These are phyloP conservation scores for Fusarium xylarioides DNA, from an alignment of 2,329 filamentous ascomycete genomes.

Conservation along the genomic window DNA sequence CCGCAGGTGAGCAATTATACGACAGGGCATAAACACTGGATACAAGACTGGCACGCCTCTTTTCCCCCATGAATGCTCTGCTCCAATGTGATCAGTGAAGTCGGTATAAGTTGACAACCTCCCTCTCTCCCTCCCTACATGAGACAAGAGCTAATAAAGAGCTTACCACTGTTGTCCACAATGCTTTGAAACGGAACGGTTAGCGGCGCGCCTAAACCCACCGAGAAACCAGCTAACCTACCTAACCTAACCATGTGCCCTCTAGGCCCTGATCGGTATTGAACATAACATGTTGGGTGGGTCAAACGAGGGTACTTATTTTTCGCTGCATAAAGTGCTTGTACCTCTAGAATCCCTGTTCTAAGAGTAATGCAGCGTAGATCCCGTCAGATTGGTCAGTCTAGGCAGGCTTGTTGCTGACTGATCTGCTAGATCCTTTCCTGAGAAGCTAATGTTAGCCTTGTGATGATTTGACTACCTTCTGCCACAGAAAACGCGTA, in stretches of 20 bases:
- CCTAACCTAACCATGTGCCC: neutral
- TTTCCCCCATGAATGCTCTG: neutral
- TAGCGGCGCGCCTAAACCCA: slow-evolving; percentile 9
- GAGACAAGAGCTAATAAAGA: neutral
- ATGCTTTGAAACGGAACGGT: slow-evolving; percentile 3
- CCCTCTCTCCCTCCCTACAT: neutral
- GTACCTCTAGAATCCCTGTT: too few relatives aligned
- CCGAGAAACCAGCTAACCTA: neutral
- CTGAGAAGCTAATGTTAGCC: too few relatives aligned
- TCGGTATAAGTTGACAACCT: neutral
- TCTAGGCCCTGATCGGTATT: too few relatives aligned
- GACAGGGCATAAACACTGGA: neutral
- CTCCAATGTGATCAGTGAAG: neutral
- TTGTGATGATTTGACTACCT: too few relatives aligned
- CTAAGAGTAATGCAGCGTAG: too few relatives aligned
- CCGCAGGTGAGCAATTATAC: neutral
- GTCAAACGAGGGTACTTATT: too few relatives aligned
- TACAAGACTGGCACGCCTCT: neutral
- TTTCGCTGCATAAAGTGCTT: too few relatives aligned
- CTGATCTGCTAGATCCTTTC: too few relatives aligned
- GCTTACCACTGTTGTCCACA: neutral
- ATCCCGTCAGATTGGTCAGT: too few relatives aligned
- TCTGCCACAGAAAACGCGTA: too few relatives aligned
- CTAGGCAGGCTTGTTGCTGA: too few relatives aligned
- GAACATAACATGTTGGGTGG: too few relatives aligned